Evolutionary conservation across 164 flowering plant species (phyloP), one percentile per base, ranked within the genome.

Genomic region (Protea cynaroides): DNA sequence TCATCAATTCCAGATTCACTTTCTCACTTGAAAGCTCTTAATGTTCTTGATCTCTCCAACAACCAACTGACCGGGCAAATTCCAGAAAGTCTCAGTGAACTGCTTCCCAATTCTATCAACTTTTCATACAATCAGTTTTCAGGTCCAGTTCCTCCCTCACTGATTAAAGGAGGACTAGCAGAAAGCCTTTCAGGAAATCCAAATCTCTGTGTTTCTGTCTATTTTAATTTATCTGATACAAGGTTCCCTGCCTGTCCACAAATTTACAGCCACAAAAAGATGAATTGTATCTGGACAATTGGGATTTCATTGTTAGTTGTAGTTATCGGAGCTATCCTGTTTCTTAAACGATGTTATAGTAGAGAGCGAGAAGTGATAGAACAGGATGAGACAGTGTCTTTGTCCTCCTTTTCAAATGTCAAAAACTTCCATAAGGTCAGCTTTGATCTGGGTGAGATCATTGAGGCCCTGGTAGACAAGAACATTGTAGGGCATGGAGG

Each of bases 401-500:
- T 81, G 14, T 78, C 87, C 1, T 76, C 82, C 66, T 78, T 75
- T 78, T 81, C 85, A 1, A 87, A 80, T 57, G 86, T 93, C 19
- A 84, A 84, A 70, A 88, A 89, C 72, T 93, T 93, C 76, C 96
- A 87, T 37, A 77, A 84, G 55, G 71, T 83, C 59, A 81, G 76
- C 43, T 87, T 87, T 61, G 83, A 90, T 59, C 89, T 75, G 49
- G 71, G 77, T 0, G 91, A 90, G 76, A 84, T 93, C 60, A 29
- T 86, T 11, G 82, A 84, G n/a, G 75, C 88, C 37, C 66, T 94
- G 81, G 79, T 79, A 3, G 89, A 89, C 15, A 85, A 89, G 74
- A 94, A 94, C 79, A 78, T 86, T n/a, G 83, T 94, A 46, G 99
- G 96, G 7, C 87, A 76, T 59, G 99, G 99, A 54, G 96, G 99